Conservation (phyloP, 2,329 filamentous ascomycete species). For the Aspergillus quadrilineatus region DNA sequence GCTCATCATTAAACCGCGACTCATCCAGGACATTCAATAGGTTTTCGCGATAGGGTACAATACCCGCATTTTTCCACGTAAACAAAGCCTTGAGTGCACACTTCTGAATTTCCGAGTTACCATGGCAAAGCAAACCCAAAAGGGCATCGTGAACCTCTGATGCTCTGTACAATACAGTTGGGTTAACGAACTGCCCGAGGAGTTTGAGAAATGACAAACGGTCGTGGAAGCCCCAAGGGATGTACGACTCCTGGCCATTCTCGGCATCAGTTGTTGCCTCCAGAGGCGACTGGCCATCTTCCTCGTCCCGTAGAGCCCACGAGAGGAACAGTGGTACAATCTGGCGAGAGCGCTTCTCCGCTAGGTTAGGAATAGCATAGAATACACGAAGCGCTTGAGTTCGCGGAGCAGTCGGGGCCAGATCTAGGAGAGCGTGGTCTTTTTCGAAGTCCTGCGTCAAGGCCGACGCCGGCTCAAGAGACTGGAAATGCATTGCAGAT, state of each 20-base stretch:
- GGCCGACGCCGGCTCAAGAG: constrained; percentile 55
- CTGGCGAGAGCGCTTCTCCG: constrained; percentile 80
- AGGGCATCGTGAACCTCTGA: constrained; percentile 74
- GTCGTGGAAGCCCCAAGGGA: constrained; percentile 58
- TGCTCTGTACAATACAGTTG: constrained; percentile 75
- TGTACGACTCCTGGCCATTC: constrained; percentile 18
- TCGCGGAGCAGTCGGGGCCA: constrained; percentile 55
- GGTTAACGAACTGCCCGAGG: constrained; percentile 83
- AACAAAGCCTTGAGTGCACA: constrained; percentile 79
- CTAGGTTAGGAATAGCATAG: constrained; percentile 68
- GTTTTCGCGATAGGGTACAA: constrained; percentile 80
- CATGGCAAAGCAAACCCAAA: constrained; percentile 75
- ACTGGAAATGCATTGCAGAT: constrained; percentile 53
- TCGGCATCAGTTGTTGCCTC: constrained; percentile 18
- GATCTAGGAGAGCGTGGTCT: constrained; percentile 49
- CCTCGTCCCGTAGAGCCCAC: constrained; percentile 65
- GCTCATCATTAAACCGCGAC: constrained; percentile 84
- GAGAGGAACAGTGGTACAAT: constrained; percentile 82
- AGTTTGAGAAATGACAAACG: constrained; percentile 79
- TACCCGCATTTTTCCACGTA: constrained; percentile 78
- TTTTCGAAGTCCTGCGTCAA: constrained; percentile 65
- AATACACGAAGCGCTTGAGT: constrained; percentile 79
- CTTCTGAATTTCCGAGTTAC: constrained; percentile 86
- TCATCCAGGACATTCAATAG: constrained; percentile 86
- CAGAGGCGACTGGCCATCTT: constrained; percentile 29